These are phyloP conservation scores for Colletotrichum siamense DNA, from an alignment of 2,329 filamentous ascomycete species.

Conservation along the genomic window DNA sequence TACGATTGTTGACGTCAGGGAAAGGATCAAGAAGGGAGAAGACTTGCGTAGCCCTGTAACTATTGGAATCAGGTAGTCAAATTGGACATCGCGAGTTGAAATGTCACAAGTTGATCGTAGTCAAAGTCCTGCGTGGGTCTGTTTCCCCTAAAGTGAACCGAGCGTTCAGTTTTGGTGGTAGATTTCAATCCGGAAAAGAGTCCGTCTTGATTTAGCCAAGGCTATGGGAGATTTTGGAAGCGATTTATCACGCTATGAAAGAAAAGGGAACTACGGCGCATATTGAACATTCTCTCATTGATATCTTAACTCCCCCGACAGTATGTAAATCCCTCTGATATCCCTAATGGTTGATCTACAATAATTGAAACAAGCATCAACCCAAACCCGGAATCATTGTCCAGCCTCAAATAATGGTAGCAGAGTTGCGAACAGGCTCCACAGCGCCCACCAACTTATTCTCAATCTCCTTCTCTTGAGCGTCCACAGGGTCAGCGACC, in stretches of 20 bases:
- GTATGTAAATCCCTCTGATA: not conserved
- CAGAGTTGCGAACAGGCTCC: not conserved
- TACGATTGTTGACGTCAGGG: not conserved
- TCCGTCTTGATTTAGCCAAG: no score
- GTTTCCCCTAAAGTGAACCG: rapidly evolving
- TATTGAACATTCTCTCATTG: no score
- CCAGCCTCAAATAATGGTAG: not conserved
- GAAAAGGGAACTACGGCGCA: no score
- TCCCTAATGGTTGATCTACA: rapidly evolving
- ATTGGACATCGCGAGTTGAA: not conserved
- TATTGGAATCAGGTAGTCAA: not conserved
- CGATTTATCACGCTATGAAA: no score
- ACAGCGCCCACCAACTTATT: not conserved
- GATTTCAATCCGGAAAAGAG: rapidly evolving
- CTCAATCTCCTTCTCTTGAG: not conserved
- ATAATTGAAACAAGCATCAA: rapidly evolving
- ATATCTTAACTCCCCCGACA: not conserved
- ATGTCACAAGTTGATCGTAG: rapidly evolving
- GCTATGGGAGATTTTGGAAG: no score
- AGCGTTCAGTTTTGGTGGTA: not conserved
- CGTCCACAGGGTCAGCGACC: rapidly evolving
- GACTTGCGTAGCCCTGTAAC: not conserved
- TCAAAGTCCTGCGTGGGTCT: not conserved
- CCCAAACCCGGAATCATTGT: rapidly evolving
- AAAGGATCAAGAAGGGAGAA: not conserved